Evolutionary conservation across 2,329 filamentous ascomycete species (phyloP), one percentile per base, ranked within the genome.

Genomic region (Clonostachys rosea): DNA sequence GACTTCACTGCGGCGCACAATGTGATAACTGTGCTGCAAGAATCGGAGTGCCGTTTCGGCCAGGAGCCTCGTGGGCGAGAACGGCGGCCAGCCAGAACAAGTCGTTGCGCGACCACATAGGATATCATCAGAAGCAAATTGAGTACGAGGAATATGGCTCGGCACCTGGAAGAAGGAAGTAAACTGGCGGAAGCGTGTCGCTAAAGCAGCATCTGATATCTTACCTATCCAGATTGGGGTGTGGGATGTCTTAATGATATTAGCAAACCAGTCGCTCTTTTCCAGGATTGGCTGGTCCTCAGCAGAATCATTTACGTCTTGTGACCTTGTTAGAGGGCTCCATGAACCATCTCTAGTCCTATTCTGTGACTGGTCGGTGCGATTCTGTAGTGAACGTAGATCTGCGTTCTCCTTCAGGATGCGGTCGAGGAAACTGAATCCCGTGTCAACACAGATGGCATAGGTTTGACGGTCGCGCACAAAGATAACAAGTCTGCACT

Each of bases 1-100:
- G 5, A 72, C 62, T 6, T 59, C 58, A 18, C 65, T 71, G 40
- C 57, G 61, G 2, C 67, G 63, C 2, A 73, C 62, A 10, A 73
- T 64, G 45, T 75, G 70, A 47, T 69, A 74, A 16, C 35, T 13
- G n/a, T 56, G 61, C 13, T 61, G 59, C 20, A 62, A 66, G 3
- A 72, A 59, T 33, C 63, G 64, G 16, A 74, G 45, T 1, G 71
- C 68, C 5, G 68, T 68, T 33, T 70, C 18, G 65, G 8, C 60
- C 50, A 4, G 61, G 49, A 6, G 59, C 20, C 20, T 20, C 20
- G 20, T 5, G 20, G 5, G 20, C 20, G 18, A 18, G 18, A 18
- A 3, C 18, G 18, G 18, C 18, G 20, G 20, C 20, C 20, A 20
- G 20, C 20, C 20, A 20, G 5, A 20, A 20, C 20, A 20, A 5